These are phyloP conservation scores for Beauveria pseudobassiana DNA, from an alignment of 2,329 filamentous ascomycete genomes.

Conservation along the genomic window DNA sequence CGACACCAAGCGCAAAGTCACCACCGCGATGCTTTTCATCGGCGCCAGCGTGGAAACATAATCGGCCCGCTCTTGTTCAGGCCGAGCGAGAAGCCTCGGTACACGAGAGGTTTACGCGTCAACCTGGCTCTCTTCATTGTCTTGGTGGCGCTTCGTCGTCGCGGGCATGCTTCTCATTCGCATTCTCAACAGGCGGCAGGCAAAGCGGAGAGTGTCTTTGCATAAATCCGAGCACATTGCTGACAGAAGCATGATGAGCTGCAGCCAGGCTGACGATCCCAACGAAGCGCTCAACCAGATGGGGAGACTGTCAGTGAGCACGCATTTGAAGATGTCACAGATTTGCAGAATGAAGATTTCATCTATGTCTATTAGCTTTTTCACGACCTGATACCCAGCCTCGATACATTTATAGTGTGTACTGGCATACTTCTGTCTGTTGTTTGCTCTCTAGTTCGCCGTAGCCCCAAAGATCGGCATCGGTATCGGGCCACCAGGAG, in stretches of 20 bases:
- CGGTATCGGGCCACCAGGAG: conserved; percentile 64
- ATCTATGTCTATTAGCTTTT: conserved; percentile 42
- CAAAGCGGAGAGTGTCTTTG: conserved; percentile 25
- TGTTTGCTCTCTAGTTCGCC: not conserved
- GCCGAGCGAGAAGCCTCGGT: conserved; percentile 49
- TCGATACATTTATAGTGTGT: not conserved
- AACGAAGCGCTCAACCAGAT: conserved; percentile 18
- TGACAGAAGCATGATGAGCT: conserved; percentile 42
- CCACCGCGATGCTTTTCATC: conserved; percentile 52
- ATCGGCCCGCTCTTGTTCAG: conserved; percentile 55
- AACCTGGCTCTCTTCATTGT: conserved; percentile 54
- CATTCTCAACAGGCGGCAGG: conserved; percentile 44
- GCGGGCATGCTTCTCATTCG: conserved; percentile 28
- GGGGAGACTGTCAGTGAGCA: conserved; percentile 30
- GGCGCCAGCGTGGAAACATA: conserved; percentile 55
- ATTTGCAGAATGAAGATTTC: conserved; percentile 54
- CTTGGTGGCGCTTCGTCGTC: conserved; percentile 43
- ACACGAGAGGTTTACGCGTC: conserved; percentile 48
- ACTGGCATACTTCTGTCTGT: not conserved
- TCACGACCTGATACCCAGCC: not conserved
- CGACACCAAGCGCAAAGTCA: conserved; percentile 60
- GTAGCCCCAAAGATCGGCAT: conserved; percentile 35
- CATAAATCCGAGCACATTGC: conserved; percentile 42
- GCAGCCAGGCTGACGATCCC: conserved; percentile 22
- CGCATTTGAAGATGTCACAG: conserved; percentile 42